Percentiles rank a stretch among this genome's conserved stretches.
phyloP scores from a whole-genome alignment of 2,329 filamentous ascomycete genomes.

The Aspergillus sp. region DNA sequence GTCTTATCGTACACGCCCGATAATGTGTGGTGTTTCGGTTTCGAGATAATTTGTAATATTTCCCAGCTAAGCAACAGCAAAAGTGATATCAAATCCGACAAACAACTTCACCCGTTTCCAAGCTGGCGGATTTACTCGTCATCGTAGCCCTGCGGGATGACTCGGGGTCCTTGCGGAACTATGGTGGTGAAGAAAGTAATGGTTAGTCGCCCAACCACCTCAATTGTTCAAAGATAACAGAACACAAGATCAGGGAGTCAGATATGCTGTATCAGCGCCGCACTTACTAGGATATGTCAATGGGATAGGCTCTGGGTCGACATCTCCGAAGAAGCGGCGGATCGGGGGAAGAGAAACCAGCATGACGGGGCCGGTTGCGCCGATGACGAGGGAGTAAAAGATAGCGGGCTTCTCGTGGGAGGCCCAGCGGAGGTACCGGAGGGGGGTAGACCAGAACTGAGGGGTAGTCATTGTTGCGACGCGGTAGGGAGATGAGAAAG shows the following conservation, averaged over 20 bases:
- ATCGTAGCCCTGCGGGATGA: conserved; percentile 53
- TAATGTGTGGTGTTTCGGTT: neutral
- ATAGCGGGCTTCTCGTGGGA: conserved; percentile 85
- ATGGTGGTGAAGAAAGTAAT: neutral
- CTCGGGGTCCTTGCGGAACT: conserved; percentile 53
- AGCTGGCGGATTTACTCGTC: conserved; percentile 39
- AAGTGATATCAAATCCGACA: conserved; percentile 21
- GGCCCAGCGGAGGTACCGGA: conserved; percentile 87
- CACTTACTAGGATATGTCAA: conserved; percentile 89
- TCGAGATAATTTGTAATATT: conserved; percentile 9
- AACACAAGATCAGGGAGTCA: neutral
- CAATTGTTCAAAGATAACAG: neutral
- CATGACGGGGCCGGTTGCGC: conserved; percentile 70
- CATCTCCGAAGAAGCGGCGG: conserved; percentile 73
- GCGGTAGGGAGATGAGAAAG: conserved; percentile 1
- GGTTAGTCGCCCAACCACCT: neutral
- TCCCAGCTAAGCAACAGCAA: conserved; percentile 27
- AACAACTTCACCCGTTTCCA: conserved; percentile 19
- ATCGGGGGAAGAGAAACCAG: conserved; percentile 75
- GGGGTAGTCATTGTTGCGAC: conserved; percentile 58
- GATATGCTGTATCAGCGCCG: neutral
- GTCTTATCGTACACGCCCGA: neutral
- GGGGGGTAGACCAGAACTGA: conserved; percentile 80
- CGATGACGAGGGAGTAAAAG: conserved; percentile 84
- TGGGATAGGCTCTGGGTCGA: conserved; percentile 73